These are phyloP conservation scores for Eutrema japonicum DNA, from an alignment of 345 rosid species.

Conservation along the genomic window DNA sequence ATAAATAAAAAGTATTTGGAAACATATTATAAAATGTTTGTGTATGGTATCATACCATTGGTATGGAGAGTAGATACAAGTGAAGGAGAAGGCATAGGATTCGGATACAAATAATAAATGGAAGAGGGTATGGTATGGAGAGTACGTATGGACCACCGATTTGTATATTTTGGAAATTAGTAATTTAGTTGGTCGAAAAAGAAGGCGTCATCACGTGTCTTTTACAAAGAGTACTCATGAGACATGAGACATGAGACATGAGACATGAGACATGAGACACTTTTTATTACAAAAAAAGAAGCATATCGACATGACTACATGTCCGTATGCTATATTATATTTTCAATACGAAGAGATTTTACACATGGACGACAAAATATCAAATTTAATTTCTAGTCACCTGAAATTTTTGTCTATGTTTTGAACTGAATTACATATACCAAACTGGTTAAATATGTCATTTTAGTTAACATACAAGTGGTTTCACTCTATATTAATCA, in stretches of 20 bases:
- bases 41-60: too few species aligned
- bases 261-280: constrained; percentile 16
- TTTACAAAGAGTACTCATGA: constrained; percentile 6
- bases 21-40: too few species aligned
- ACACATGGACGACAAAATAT: not conserved
- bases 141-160: constrained; percentile 37
- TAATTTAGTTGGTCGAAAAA: constrained; percentile 23
- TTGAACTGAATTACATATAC: not conserved
- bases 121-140: not conserved
- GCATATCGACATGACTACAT: constrained; percentile 8
- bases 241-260: constrained; percentile 14
- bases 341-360: not conserved
- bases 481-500: not conserved
- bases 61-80: not conserved
- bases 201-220: constrained; percentile 28
- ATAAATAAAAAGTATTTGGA: too few species aligned
- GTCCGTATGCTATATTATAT: constrained; percentile 11
- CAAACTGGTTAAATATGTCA: not conserved
- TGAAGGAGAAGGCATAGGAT: constrained; percentile 32
- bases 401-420: constrained; percentile 1
- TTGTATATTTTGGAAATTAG: constrained; percentile 21
- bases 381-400: constrained; percentile 13
- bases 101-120: constrained; percentile 35
- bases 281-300: not conserved
- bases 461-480: constrained; percentile 2